Evolutionary conservation across 148 eudicot species (phyloP).

Genomic region (Bassia scoparia): DNA sequence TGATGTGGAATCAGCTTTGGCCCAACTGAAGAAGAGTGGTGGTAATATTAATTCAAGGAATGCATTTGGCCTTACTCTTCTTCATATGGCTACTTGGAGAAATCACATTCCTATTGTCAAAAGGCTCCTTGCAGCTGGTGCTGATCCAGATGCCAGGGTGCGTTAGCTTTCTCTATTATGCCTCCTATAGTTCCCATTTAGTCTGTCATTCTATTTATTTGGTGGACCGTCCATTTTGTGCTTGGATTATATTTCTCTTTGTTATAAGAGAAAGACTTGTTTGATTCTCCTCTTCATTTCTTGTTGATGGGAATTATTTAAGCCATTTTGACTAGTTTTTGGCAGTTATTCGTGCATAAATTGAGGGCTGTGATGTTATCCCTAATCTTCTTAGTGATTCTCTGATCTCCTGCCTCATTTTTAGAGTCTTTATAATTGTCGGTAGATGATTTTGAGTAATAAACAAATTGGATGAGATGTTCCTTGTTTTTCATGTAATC

Average conservation of each 20-base stretch:
- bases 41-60: constrained; percentile 81
- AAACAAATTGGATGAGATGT: constrained; percentile 9
- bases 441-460: background rate
- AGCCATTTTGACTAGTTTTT: background rate
- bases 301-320: background rate
- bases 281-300: background rate
- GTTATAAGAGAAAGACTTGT: background rate
- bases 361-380: no score
- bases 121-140: constrained; percentile 94
- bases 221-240: background rate
- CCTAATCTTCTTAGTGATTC: background rate
- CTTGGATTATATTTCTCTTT: background rate
- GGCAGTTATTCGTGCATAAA: background rate
- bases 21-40: constrained; percentile 69
- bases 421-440: background rate
- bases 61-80: constrained; percentile 74
- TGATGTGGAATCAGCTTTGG: constrained; percentile 71
- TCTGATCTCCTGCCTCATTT: background rate
- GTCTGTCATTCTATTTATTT: background rate
- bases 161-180: constrained; percentile 28
- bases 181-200: background rate
- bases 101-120: constrained; percentile 85
- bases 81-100: constrained; percentile 98
- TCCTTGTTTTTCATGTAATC: background rate
- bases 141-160: constrained; percentile 97